Conservation (phyloP, 345 rosid genomes). For the Tarenaya hassleriana region DNA sequence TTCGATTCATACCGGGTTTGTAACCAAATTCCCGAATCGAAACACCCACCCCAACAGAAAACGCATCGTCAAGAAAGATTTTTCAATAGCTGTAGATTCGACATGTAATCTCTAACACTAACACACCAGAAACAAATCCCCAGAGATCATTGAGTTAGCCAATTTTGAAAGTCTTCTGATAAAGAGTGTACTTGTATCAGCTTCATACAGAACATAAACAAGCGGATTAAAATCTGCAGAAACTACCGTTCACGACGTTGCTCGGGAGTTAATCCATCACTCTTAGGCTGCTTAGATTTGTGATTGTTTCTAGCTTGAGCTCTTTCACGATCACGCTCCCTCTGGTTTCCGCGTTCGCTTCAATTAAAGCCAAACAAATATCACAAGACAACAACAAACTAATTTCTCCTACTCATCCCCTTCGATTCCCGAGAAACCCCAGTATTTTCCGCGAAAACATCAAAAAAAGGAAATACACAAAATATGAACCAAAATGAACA, state of each 20-base stretch:
- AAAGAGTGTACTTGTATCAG: no score
- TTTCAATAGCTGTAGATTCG: no score
- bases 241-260: constrained; percentile 71
- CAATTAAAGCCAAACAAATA: constrained; percentile 33
- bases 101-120: no score
- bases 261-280: constrained; percentile 65
- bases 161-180: no score
- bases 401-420: neutral
- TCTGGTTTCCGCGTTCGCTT: constrained; percentile 62
- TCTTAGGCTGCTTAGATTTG: constrained; percentile 37
- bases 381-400: neutral
- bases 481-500: constrained; percentile 9
- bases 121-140: no score
- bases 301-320: constrained; percentile 47
- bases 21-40: neutral
- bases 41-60: no score
- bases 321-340: constrained; percentile 72
- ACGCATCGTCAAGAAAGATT: no score
- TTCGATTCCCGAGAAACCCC: neutral
- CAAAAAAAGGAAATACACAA: neutral
- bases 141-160: no score
- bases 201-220: neutral
- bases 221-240: neutral
- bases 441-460: neutral
- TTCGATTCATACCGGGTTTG: neutral